Conservation (phyloP, 331 rosid genomes). For the Dryas integrifolia region DNA sequence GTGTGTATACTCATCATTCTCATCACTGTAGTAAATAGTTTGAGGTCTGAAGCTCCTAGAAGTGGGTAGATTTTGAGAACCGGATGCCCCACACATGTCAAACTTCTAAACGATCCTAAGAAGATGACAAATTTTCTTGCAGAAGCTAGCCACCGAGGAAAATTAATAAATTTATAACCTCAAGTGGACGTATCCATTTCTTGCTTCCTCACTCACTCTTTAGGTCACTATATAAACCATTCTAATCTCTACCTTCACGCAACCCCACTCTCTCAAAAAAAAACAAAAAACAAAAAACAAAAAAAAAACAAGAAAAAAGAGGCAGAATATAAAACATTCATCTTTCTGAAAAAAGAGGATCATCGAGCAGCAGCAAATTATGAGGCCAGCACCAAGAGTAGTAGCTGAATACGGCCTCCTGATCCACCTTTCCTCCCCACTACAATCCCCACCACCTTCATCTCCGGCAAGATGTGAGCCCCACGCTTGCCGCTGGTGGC, state of each 20-base stretch:
- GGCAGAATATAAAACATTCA: background rate
- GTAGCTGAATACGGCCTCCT: background rate
- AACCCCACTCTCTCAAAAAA: background rate
- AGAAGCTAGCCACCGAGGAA: background rate
- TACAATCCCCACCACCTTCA: background rate
- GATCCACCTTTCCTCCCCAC: background rate
- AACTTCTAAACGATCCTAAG: background rate
- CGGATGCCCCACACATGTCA: constrained; percentile 17
- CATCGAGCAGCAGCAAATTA: background rate
- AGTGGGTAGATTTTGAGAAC: background rate
- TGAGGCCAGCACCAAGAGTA: constrained; percentile 13
- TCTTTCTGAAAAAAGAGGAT: constrained; percentile 9
- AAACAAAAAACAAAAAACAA: background rate
- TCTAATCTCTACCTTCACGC: constrained; percentile 8
- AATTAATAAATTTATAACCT: background rate
- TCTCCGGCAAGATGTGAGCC: constrained; percentile 14
- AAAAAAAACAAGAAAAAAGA: background rate
- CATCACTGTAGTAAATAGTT: background rate
- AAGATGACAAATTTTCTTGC: constrained; percentile 7
- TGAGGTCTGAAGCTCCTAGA: background rate
- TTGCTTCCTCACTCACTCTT: background rate
- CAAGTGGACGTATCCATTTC: constrained; percentile 16
- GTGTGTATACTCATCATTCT: too few relatives aligned
- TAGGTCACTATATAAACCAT: background rate
- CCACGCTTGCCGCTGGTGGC: constrained; percentile 30